Evolutionary conservation across 352 stramenopile species (phyloP), one percentile per base, ranked within the genome.

Genomic region (Globisporangium mamillatum): DNA sequence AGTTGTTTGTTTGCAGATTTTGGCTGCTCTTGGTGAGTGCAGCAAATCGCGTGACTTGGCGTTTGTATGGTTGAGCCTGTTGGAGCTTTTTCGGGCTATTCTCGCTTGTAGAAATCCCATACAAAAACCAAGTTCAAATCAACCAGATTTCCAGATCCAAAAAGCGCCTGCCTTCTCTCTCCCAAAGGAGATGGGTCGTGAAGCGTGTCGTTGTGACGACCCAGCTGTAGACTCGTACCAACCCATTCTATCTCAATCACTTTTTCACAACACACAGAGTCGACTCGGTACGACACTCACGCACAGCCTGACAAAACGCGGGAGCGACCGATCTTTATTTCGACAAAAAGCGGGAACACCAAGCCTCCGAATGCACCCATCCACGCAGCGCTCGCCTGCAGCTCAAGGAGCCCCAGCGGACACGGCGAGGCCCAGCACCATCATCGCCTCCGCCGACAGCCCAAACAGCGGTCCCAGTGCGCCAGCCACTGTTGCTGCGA

Each of bases 1-100:
- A 60, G 54, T 60, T 60, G 54, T 52, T 46, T 46, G 53, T 59
- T 57, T 27, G 52, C 52, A 38, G 53, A 38, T 41, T 60, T 60
- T 60, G 24, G 53, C 18, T 60, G 38, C 25, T 25, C 7, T 16
- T 41, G 10, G 27, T 9, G 27, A 60, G 10, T n/a, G 54, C 54
- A 44, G 34, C 54, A 38, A 52, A 22, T 52, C 5, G 10, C 16
- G 27, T 44, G 54, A 60, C 54, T 60, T 60, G 54, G 4, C 12
- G 54, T 60, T 41, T 60, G 54, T 60, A 60, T 60, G 53, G 53
- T 38, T n/a, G 14, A 59, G 53, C 9, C 44, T 52, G 44, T 59
- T 60, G 27, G 18, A 22, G 22, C 54, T 25, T 60, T 60, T 60
- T 60, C 8, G 25, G 53, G 14, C 41, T 5, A 48, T 48, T 48